A percentile compares a stretch with the other conserved stretches of the same genome.
phyloP scores from a whole-genome alignment of 345 rosid species.

The Nasturtium officinale region DNA sequence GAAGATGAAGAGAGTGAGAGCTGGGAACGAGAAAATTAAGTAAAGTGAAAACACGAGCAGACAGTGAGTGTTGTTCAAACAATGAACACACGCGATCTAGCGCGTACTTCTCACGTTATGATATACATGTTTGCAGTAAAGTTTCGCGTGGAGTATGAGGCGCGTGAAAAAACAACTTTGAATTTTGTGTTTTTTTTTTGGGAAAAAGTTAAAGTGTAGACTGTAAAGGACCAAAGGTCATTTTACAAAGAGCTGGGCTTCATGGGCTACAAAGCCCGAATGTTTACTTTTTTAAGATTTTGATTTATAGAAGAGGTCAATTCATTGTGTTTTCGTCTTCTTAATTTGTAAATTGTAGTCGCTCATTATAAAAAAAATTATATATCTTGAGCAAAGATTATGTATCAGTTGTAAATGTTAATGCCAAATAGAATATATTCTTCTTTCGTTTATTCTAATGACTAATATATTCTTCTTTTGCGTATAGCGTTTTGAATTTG shows the following conservation, averaged over 20 bases:
- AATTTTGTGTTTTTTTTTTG: background rate
- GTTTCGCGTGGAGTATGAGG: background rate
- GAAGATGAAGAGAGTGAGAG: constrained; percentile 20
- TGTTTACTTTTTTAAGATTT: background rate
- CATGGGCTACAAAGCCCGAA: background rate
- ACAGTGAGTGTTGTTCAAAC: background rate
- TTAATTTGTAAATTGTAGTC: no score
- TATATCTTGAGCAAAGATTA: no score
- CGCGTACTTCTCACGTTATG: background rate
- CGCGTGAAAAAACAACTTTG: constrained; percentile 18
- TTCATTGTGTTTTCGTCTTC: no score
- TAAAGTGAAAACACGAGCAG: constrained; percentile 28
- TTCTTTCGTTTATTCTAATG: background rate
- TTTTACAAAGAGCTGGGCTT: background rate
- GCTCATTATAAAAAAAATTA: no score
- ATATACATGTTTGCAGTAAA: background rate
- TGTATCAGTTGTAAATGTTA: background rate
- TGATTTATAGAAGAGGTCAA: no score
- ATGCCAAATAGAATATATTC: background rate
- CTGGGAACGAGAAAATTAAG: background rate
- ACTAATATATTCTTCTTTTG: background rate
- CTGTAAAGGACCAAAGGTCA: constrained; percentile 6
- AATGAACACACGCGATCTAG: background rate
- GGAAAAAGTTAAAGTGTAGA: background rate
- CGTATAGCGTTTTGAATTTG: background rate